Percentiles rank a stretch among this genome's conserved stretches.
Conservation (phyloP, 257 asterid species). For the Lavandula angustifolia region DNA sequence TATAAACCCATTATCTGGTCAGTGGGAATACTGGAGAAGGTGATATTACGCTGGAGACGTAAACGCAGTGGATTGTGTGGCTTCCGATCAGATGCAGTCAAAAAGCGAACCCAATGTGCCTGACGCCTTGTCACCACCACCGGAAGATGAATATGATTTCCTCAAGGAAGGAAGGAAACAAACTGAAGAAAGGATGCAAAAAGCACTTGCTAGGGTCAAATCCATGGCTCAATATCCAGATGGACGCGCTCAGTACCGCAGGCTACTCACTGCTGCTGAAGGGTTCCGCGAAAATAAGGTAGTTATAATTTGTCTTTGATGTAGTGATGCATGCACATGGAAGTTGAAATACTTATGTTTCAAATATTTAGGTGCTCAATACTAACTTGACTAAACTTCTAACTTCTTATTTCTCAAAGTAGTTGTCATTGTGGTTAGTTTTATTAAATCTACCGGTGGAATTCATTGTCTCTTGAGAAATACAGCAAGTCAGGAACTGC, state of each 20-base stretch:
- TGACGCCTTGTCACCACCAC: conserved; percentile 35
- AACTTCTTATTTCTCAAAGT: not conserved
- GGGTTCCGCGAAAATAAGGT: conserved; percentile 83
- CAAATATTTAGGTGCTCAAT: not conserved
- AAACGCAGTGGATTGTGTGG: conserved; percentile 91
- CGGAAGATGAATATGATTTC: conserved; percentile 81
- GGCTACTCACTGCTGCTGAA: conserved; percentile 83
- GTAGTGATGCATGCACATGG: not conserved
- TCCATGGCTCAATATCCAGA: conserved; percentile 91
- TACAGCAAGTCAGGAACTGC: not conserved
- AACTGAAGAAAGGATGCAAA: conserved; percentile 79
- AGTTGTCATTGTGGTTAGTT: not conserved
- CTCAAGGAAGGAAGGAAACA: conserved; percentile 89
- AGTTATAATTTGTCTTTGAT: conserved; percentile 13
- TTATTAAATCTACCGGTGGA: not conserved
- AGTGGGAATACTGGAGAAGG: conserved; percentile 89
- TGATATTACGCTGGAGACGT: conserved; percentile 93
- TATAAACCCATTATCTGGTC: conserved; percentile 87
- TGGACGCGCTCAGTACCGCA: conserved; percentile 89
- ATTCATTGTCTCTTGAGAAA: not conserved
- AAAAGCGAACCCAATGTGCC: conserved; percentile 39
- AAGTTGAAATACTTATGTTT: conserved; percentile 4
- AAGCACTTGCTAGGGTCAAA: conserved; percentile 86
- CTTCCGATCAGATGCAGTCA: conserved; percentile 56
- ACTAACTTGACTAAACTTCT: not conserved